Evolutionary conservation across 2,329 filamentous ascomycete genomes (phyloP).

Genomic region (Monosporascus sp.): DNA sequence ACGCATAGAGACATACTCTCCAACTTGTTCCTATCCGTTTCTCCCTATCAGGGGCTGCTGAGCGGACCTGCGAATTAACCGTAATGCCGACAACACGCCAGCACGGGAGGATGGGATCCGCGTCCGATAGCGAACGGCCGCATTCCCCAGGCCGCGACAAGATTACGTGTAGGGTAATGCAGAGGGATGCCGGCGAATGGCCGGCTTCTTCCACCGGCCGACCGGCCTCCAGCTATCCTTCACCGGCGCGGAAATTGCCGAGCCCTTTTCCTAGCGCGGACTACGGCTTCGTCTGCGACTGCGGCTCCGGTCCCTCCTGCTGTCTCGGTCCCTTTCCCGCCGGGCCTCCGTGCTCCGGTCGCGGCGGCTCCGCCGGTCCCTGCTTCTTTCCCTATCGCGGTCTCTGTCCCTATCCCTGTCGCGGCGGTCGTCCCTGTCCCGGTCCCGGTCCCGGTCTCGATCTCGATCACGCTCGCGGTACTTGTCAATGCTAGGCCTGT

Average conservation of each 20-base stretch:
- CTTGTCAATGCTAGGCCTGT: neutral
- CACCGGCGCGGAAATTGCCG: conserved; percentile 1
- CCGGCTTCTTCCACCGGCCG: neutral
- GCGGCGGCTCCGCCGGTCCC: conserved; percentile 28
- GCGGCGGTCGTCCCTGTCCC: conserved; percentile 26
- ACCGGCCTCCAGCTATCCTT: neutral
- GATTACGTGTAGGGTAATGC: no score
- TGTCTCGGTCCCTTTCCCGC: conserved; percentile 24
- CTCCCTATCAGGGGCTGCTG: no score
- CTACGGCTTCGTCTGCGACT: conserved; percentile 19
- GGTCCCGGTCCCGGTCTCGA: conserved; percentile 15
- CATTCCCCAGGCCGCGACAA: no score
- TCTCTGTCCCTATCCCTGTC: conserved; percentile 21
- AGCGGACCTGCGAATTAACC: no score
- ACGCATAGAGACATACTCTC: no score
- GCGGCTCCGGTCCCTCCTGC: conserved; percentile 18
- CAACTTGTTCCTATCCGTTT: no score
- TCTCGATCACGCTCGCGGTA: conserved; percentile 23
- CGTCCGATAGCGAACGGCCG: no score
- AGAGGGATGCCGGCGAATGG: no score
- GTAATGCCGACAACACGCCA: no score
- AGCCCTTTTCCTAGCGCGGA: conserved; percentile 17
- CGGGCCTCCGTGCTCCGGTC: conserved; percentile 12
- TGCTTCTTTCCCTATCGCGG: conserved; percentile 22
- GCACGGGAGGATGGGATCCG: no score